A percentile compares a stretch with the other conserved stretches of the same genome.
Evolutionary conservation across 805 yeast genomes (phyloP).

Genomic region (Saitoella complicata): DNA sequence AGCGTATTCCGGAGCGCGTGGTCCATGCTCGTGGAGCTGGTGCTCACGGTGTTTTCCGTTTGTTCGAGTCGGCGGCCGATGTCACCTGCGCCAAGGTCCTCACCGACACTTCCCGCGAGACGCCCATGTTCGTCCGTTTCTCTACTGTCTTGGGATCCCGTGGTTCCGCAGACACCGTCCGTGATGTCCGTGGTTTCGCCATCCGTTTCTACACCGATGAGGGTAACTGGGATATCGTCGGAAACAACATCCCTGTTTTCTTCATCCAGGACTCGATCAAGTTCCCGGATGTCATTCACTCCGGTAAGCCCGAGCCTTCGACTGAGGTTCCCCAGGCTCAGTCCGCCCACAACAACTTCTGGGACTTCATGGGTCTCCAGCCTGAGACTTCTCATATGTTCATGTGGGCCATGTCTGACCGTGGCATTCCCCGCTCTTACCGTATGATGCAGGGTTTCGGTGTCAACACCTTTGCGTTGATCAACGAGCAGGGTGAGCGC

Average conservation of each 20-base stretch:
- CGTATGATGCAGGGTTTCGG: slow-evolving; percentile 7
- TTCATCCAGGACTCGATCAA: slow-evolving; percentile 5
- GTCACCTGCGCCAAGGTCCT: slow-evolving; percentile 3
- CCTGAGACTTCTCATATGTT: slow-evolving; percentile 5
- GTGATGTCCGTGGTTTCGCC: slow-evolving; percentile 5
- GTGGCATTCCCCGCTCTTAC: slow-evolving; percentile 3
- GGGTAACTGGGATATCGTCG: slow-evolving; percentile 5
- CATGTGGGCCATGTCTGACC: slow-evolving; percentile 5
- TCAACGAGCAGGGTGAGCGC: slow-evolving; percentile 2
- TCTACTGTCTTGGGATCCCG: slow-evolving; percentile 3
- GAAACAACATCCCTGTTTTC: slow-evolving; percentile 4
- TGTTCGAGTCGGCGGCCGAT: neutral
- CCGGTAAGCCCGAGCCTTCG: slow-evolving; percentile 3
- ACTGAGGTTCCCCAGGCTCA: slow-evolving; percentile 4
- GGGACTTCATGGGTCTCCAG: slow-evolving; percentile 2
- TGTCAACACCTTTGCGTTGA: slow-evolving; percentile 1
- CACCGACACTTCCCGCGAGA: slow-evolving; percentile 3
- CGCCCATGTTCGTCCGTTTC: slow-evolving; percentile 3
- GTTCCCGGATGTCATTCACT: slow-evolving; percentile 3
- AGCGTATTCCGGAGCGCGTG: slow-evolving; percentile 5
- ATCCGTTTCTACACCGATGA: slow-evolving; percentile 3
- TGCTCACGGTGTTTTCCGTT: slow-evolving; percentile 2
- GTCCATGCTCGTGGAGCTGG: slow-evolving; percentile 5
- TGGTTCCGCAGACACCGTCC: slow-evolving; percentile 5
- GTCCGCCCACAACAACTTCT: slow-evolving; percentile 5